A percentile compares a stretch with the other conserved stretches of the same genome.
phyloP scores from a whole-genome alignment of 345 rosid genomes.

The Physaria fendleri region DNA sequence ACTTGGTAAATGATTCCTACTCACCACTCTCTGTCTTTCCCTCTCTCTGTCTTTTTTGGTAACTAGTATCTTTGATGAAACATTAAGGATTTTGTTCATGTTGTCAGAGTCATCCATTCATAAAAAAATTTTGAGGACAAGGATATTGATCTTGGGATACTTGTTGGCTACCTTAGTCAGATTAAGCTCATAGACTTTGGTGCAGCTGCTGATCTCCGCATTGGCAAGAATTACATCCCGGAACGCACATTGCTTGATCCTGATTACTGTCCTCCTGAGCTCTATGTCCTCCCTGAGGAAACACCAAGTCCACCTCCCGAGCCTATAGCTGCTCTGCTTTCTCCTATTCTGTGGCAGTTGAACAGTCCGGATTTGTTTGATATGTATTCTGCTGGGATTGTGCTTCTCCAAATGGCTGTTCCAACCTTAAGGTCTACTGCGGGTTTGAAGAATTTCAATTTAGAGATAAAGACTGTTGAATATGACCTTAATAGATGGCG shows the following conservation, averaged over 20 bases:
- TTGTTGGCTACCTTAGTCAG: no score
- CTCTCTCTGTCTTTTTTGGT: no score
- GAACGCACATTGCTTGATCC: constrained; percentile 72
- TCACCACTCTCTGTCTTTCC: no score
- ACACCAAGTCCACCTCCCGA: constrained; percentile 93
- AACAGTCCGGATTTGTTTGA: constrained; percentile 96
- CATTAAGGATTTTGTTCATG: no score
- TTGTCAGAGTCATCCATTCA: no score
- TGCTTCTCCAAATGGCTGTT: constrained; percentile 90
- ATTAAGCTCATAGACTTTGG: constrained; percentile 97
- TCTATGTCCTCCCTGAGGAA: constrained; percentile 88
- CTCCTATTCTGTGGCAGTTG: constrained; percentile 92
- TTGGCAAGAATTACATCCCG: constrained; percentile 88
- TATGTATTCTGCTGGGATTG: constrained; percentile 82
- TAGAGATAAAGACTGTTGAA: constrained; percentile 45
- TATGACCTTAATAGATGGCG: constrained; percentile 81
- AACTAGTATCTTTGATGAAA: no score
- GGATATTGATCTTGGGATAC: no score
- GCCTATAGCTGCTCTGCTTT: constrained; percentile 85
- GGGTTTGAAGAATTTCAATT: constrained; percentile 76
- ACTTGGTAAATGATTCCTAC: no score
- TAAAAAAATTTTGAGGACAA: no score
- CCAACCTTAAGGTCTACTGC: constrained; percentile 62
- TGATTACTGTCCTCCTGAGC: constrained; percentile 89
- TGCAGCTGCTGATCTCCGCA: constrained; percentile 92